Evolutionary conservation across 495 filamentous ascomycete genomes (phyloP).

Genomic region (Evansstolkia leycettana): DNA sequence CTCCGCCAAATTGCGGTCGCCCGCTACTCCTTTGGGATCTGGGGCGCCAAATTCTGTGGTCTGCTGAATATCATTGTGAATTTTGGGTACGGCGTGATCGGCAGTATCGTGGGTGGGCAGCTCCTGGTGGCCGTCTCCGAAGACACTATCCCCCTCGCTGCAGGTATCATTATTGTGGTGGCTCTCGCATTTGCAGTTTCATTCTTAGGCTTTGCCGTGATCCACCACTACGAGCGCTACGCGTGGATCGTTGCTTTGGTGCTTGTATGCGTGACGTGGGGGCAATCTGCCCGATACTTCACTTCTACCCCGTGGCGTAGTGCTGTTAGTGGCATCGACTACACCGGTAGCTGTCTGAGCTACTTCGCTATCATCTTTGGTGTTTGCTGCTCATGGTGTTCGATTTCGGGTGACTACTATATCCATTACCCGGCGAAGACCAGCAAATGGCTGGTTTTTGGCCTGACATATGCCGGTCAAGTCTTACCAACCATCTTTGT

Average conservation of each 20-base stretch:
- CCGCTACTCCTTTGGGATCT: conserved; percentile 9
- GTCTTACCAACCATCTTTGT: too few relatives aligned
- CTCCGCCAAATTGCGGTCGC: conserved; percentile 9
- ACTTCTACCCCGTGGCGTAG: neutral
- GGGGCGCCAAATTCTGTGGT: conserved; percentile 7
- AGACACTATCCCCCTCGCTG: conserved; percentile 6
- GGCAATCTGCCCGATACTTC: conserved; percentile 5
- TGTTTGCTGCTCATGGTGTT: conserved; percentile 3
- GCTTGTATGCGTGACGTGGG: conserved; percentile 8
- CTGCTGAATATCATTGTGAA: conserved; percentile 8
- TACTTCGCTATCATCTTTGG: conserved; percentile 7
- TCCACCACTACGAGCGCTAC: conserved; percentile 43
- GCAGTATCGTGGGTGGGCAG: conserved; percentile 8
- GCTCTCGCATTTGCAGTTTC: conserved; percentile 36
- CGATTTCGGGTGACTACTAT: conserved; percentile 5
- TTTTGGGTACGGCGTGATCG: conserved; percentile 6
- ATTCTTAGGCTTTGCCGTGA: conserved; percentile 38
- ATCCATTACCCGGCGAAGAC: too few relatives aligned
- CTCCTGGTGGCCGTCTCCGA: conserved; percentile 5
- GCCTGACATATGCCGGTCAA: too few relatives aligned
- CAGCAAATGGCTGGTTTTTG: too few relatives aligned
- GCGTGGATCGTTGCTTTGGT: conserved; percentile 40
- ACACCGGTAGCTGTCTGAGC: conserved; percentile 2
- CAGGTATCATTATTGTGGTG: conserved; percentile 23
- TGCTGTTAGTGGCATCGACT: conserved; percentile 2